phyloP scores from a whole-genome alignment of 2,329 filamentous ascomycete species.

The Ascochyta rabiei region DNA sequence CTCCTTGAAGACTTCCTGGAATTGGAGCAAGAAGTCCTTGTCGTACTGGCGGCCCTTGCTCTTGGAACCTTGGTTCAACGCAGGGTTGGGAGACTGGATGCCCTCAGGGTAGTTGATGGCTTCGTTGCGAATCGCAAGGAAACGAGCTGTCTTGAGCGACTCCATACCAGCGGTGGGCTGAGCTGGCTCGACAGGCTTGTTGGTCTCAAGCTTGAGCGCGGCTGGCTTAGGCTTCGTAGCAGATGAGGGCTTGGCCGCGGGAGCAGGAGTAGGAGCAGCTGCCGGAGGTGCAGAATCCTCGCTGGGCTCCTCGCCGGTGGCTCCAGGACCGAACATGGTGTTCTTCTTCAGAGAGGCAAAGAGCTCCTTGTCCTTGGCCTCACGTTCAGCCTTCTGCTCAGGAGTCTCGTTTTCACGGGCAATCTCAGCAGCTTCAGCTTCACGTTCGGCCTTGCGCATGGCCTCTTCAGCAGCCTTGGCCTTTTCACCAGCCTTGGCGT shows the following conservation, averaged over 20 bases:
- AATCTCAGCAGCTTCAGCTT: conserved; percentile 56
- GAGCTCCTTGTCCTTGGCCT: conserved; percentile 42
- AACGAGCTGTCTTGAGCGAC: conserved; percentile 87
- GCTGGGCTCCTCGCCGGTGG: conserved; percentile 38
- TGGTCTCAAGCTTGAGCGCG: conserved; percentile 86
- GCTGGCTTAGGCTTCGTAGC: conserved; percentile 80
- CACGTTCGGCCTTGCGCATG: conserved; percentile 55
- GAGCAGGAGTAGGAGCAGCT: conserved; percentile 38
- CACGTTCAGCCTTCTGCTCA: conserved; percentile 51
- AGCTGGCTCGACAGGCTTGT: conserved; percentile 84
- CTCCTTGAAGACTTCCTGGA: conserved; percentile 94
- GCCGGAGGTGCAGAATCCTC: conserved; percentile 55
- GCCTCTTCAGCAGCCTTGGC: conserved; percentile 59
- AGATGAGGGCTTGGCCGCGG: conserved; percentile 49
- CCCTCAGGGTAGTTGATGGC: conserved; percentile 78
- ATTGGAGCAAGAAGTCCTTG: conserved; percentile 92
- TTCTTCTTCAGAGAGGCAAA: conserved; percentile 59
- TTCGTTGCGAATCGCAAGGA: conserved; percentile 79
- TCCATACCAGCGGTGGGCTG: conserved; percentile 95
- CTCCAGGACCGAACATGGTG: conserved; percentile 53
- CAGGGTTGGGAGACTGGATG: conserved; percentile 88
- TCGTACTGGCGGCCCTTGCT: conserved; percentile 91
- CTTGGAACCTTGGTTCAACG: conserved; percentile 84
- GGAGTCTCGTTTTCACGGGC: conserved; percentile 50
- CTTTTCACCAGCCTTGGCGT: conserved; percentile 57